Conservation (phyloP, 106 monocot species). For the Narthecium ossifragum region DNA sequence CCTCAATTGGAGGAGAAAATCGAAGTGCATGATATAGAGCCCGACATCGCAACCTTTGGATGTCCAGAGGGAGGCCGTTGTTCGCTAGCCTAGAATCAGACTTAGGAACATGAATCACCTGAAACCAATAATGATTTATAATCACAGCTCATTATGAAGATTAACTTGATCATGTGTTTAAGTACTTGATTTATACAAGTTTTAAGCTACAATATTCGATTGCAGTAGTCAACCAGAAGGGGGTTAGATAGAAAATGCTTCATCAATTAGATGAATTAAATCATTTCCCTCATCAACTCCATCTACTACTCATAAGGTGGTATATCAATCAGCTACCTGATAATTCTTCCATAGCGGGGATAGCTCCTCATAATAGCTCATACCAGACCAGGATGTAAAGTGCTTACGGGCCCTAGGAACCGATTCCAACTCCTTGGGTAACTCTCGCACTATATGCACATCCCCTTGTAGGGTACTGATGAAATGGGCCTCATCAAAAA, state of each 20-base stretch:
- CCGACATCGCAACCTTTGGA: constrained; percentile 66
- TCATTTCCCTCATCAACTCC: too few species aligned
- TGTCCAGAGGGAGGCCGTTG: constrained; percentile 85
- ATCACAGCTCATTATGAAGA: too few species aligned
- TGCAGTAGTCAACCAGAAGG: too few species aligned
- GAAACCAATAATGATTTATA: too few species aligned
- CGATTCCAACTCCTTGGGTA: constrained; percentile 66
- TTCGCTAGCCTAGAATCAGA: constrained; percentile 95
- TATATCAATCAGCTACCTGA: constrained; percentile 49
- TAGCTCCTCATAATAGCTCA: constrained; percentile 72
- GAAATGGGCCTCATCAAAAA: constrained; percentile 88
- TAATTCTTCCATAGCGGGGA: constrained; percentile 56
- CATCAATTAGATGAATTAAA: too few species aligned
- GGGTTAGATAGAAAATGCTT: too few species aligned
- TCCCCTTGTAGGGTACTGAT: constrained; percentile 74
- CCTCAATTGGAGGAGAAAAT: constrained; percentile 81
- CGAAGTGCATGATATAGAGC: constrained; percentile 72
- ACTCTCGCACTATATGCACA: constrained; percentile 49
- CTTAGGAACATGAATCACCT: constrained; percentile 95
- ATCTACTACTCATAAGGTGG: too few species aligned
- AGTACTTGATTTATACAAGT: too few species aligned
- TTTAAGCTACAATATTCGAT: too few species aligned
- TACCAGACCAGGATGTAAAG: constrained; percentile 79
- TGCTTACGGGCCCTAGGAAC: constrained; percentile 82
- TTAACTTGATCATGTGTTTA: too few species aligned